These are phyloP conservation scores for Phlebiopsis flavidoalba DNA, from an alignment of 768 basidiomycete genomes.

Conservation along the genomic window DNA sequence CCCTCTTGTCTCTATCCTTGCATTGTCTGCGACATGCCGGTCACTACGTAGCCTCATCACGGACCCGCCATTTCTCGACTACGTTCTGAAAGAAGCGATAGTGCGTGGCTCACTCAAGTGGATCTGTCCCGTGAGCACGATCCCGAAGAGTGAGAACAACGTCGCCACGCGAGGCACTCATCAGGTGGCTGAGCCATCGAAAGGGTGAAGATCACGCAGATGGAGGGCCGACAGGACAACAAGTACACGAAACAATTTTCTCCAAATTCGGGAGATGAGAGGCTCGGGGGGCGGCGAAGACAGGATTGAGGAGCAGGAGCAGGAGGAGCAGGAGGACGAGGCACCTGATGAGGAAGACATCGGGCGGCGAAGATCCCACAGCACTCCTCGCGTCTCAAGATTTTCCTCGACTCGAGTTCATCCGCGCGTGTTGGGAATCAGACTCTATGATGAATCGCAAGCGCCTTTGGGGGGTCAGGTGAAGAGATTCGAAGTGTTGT, in stretches of 20 bases:
- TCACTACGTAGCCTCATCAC: background rate
- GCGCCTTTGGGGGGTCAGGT: slow-evolving; percentile 4
- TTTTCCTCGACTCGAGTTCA: background rate
- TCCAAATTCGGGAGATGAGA: too few relatives aligned
- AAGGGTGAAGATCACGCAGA: background rate
- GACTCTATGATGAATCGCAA: slow-evolving; percentile 5
- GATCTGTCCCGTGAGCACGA: background rate
- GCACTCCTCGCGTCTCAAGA: too few relatives aligned
- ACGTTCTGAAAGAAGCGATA: background rate
- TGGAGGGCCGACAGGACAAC: too few relatives aligned
- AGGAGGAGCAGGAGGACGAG: too few relatives aligned
- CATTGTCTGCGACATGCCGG: background rate
- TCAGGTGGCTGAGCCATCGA: background rate
- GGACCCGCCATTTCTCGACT: background rate
- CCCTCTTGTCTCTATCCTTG: background rate
- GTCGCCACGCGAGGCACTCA: background rate
- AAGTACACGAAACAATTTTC: too few relatives aligned
- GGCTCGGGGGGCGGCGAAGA: too few relatives aligned
- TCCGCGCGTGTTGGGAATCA: background rate
- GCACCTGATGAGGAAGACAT: too few relatives aligned
- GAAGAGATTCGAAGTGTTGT: background rate
- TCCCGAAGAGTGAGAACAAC: background rate
- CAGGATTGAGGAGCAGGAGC: too few relatives aligned
- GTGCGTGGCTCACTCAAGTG: background rate
- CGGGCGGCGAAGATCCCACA: too few relatives aligned